Evolutionary conservation across 345 rosid species (phyloP), one percentile per base, ranked within the genome.

Genomic region (Citrus inodora): DNA sequence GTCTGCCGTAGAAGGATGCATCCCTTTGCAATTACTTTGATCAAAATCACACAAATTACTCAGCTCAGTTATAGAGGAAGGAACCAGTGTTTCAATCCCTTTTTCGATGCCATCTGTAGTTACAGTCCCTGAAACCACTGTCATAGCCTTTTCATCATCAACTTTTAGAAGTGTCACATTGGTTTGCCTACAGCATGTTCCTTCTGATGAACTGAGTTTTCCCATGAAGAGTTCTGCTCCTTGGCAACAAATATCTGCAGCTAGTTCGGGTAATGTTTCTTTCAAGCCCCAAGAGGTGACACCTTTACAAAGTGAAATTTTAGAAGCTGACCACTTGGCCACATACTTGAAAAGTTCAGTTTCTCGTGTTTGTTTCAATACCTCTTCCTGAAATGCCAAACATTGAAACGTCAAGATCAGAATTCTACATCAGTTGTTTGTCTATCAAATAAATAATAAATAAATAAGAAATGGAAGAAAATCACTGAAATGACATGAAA

Each of bases 211-310:
- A 38, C 42, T 14, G 25, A 38, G 40, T 9, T 75, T 78, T 72
- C 86, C 86, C 8, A 75, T 28, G 35, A 81, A 74, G 78, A 81
- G 73, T 71, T 71, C 76, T 16, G 84, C 82, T 53, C 78, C 84
- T 75, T 84, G 86, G 75, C 86, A 84, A 62, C 84, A 84, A 28
- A 81, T 70, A 35, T 84, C 67, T 4, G 80, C 72, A 33, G 80
- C 82, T 35, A 70, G 63, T 37, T 84, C 80, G n/a, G 82, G 71
- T 19, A 84, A 76, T 22, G 24, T 22, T 3, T 78, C 82, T 58
- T 60, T 67, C 13, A 4, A 48, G 64, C 58, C 64, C 7, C 65
- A 78, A 51, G 78, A 3, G 30, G 48, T 10, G 9, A 19, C 8
- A n/a, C 25, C 55, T 53, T 79, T 14, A n/a, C 85, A 72, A 25